A percentile compares a stretch with the other conserved stretches of the same genome.
phyloP scores from a whole-genome alignment of 2,329 filamentous ascomycete species.

The Hymenoscyphus fraxineus region DNA sequence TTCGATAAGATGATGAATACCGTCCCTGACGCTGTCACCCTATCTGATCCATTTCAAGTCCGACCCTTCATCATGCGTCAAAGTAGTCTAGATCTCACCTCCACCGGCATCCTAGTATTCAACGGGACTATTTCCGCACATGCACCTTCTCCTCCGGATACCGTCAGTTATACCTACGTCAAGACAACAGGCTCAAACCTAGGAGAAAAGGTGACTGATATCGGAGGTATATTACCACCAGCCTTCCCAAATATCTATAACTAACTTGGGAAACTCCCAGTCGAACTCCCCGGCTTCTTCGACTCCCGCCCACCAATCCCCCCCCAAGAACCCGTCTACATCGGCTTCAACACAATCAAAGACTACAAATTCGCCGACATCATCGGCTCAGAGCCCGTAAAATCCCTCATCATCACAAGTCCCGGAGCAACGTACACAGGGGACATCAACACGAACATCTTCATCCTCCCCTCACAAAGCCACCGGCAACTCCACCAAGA shows the following conservation, averaged over 20 bases:
- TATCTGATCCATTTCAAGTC: constrained; percentile 18
- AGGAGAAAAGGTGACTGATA: background rate
- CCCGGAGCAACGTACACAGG: constrained; percentile 9
- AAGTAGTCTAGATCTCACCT: constrained; percentile 14
- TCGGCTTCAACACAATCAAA: constrained; percentile 17
- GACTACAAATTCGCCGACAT: constrained; percentile 19
- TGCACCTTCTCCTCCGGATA: constrained; percentile 3
- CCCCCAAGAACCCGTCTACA: background rate
- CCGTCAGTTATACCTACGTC: constrained; percentile 17
- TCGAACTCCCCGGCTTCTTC: background rate
- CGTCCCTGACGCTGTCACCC: constrained; percentile 13
- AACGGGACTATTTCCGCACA: constrained; percentile 9
- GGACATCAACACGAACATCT: constrained; percentile 20
- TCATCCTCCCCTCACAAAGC: constrained; percentile 19
- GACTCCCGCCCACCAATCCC: background rate
- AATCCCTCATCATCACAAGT: constrained; percentile 13
- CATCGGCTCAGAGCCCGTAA: constrained; percentile 8
- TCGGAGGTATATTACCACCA: background rate
- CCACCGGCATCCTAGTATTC: constrained; percentile 11
- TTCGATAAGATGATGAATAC: constrained; percentile 26
- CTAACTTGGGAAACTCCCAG: background rate
- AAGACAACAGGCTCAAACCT: background rate
- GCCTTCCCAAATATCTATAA: too few species aligned
- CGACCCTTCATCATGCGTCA: constrained; percentile 15
- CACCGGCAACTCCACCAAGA: background rate